These are phyloP conservation scores for Venturia asperata DNA, from an alignment of 2,329 filamentous ascomycete genomes.

Conservation along the genomic window DNA sequence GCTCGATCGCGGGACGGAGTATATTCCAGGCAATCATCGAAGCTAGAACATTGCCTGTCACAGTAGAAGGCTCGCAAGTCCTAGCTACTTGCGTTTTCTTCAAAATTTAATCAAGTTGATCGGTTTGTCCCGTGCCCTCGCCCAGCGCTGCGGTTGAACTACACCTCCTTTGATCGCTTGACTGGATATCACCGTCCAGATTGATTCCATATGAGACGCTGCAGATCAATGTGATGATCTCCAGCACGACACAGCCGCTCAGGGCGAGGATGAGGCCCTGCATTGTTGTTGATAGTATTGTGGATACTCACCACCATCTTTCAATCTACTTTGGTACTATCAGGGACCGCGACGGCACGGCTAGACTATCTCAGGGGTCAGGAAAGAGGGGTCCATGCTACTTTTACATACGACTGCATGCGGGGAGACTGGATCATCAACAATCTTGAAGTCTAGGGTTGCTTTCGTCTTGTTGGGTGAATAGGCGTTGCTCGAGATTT, in stretches of 20 bases:
- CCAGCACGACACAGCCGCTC: not conserved
- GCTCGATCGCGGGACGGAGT: not conserved
- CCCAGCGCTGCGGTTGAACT: not conserved
- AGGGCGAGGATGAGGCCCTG: not conserved
- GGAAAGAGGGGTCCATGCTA: not conserved
- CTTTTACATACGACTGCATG: not conserved
- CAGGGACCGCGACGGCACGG: constrained; percentile 3
- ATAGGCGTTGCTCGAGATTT: not conserved
- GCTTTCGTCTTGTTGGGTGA: not conserved
- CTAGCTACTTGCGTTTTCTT: no score
- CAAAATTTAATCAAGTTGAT: no score
- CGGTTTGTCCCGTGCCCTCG: no score
- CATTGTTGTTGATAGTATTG: not conserved
- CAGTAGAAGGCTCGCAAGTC: no score
- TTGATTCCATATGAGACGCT: not conserved
- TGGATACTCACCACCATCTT: not conserved
- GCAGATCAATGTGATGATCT: not conserved
- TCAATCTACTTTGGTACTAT: not conserved
- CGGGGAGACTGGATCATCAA: not conserved
- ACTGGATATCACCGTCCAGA: no score
- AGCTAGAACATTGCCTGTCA: not conserved
- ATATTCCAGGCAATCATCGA: not conserved
- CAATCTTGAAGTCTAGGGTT: not conserved
- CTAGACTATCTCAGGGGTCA: not conserved
- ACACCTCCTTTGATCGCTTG: not conserved